These are phyloP conservation scores for Wickerhamiella sorbophila DNA, from an alignment of 805 yeast genomes.

Conservation along the genomic window DNA sequence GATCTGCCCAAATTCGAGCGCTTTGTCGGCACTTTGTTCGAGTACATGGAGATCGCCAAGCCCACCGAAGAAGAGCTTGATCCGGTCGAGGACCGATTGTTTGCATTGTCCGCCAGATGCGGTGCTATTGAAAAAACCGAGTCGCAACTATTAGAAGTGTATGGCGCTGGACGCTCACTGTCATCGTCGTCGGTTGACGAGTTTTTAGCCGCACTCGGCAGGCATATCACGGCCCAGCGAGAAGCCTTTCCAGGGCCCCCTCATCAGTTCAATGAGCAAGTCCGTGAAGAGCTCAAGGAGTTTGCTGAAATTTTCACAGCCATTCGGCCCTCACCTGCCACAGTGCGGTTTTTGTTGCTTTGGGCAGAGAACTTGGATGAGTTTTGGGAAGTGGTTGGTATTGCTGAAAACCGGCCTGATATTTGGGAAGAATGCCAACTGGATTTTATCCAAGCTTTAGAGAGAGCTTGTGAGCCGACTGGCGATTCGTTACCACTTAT, in stretches of 20 bases:
- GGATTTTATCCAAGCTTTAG: conserved; percentile 14
- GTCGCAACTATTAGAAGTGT: conserved; percentile 6
- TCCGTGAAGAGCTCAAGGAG: conserved; percentile 10
- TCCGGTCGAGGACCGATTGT: conserved; percentile 17
- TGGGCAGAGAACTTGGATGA: conserved; percentile 17
- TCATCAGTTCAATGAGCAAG: conserved; percentile 11
- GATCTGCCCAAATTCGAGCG: conserved; percentile 16
- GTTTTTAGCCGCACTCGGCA: conserved; percentile 14
- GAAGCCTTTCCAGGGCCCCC: conserved; percentile 10
- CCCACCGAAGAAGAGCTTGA: conserved; percentile 5
- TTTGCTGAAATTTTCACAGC: conserved; percentile 12
- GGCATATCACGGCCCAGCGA: conserved; percentile 10
- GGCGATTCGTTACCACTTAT: neutral
- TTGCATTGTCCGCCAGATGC: conserved; percentile 17
- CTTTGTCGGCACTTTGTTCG: conserved; percentile 14
- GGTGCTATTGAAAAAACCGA: conserved; percentile 18
- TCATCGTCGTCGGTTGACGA: conserved; percentile 15
- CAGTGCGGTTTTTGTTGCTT: conserved; percentile 18
- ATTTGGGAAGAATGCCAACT: conserved; percentile 19
- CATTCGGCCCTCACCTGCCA: conserved; percentile 14
- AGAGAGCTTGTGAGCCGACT: conserved; percentile 6
- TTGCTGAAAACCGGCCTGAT: conserved; percentile 11
- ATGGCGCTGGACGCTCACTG: conserved; percentile 8
- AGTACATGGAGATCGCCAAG: conserved; percentile 12
- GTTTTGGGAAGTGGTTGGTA: conserved; percentile 17